These are phyloP conservation scores for Alnus rubra DNA, from an alignment of 306 rosid species.

Conservation along the genomic window DNA sequence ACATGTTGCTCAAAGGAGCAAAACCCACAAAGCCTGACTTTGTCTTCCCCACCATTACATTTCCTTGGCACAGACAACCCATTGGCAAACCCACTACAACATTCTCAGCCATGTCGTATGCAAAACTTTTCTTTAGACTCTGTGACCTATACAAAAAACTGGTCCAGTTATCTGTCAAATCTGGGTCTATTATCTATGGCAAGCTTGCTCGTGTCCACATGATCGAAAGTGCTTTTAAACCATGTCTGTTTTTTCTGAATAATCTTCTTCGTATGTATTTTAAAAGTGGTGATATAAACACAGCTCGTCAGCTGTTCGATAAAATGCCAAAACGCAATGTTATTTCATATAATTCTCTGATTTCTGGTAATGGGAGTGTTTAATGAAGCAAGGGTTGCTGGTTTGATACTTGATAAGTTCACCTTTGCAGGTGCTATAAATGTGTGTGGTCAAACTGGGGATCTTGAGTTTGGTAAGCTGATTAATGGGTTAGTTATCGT, in stretches of 20 bases:
- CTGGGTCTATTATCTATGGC: slow-evolving; percentile 29
- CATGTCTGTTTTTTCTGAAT: slow-evolving; percentile 37
- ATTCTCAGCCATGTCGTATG: neutral
- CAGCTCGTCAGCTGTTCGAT: slow-evolving; percentile 34
- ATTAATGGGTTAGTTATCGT: slow-evolving; percentile 35
- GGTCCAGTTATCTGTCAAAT: slow-evolving; percentile 31
- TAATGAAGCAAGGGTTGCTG: slow-evolving; percentile 34
- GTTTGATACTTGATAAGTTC: slow-evolving; percentile 40
- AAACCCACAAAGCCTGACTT: slow-evolving; percentile 2
- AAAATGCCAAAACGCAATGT: slow-evolving; percentile 41
- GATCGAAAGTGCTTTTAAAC: slow-evolving; percentile 9
- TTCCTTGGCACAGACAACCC: slow-evolving; percentile 13
- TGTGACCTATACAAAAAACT: slow-evolving; percentile 30
- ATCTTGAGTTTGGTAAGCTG: slow-evolving; percentile 37
- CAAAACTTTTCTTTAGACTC: slow-evolving; percentile 26
- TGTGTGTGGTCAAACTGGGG: slow-evolving; percentile 32
- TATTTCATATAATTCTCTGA: slow-evolving; percentile 37
- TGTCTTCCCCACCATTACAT: neutral
- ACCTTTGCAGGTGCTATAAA: slow-evolving; percentile 45
- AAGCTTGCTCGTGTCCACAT: slow-evolving; percentile 47
- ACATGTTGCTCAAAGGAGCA: slow-evolving; percentile 1
- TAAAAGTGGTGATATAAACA: slow-evolving; percentile 18
- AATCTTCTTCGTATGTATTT: slow-evolving; percentile 42
- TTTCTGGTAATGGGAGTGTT: slow-evolving; percentile 41
- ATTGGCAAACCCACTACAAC: neutral